Evolutionary conservation across 257 asterid genomes (phyloP), one percentile per base, ranked within the genome.

Genomic region (Misopates orontium): DNA sequence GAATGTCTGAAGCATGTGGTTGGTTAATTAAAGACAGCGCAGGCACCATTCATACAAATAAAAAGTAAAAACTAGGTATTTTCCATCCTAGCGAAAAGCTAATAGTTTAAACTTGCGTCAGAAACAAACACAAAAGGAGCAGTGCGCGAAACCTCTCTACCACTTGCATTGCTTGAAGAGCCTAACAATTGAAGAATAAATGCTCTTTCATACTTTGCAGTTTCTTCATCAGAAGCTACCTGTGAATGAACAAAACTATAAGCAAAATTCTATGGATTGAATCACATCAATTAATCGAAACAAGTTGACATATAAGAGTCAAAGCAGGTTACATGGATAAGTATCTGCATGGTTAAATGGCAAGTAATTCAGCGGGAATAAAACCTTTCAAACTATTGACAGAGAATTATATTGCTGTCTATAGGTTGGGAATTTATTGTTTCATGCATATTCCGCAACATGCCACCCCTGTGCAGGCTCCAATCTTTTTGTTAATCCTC

Each of bases 221-320:
- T 90, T 67, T 63, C 87, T 69, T 87, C 97, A 65, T 87, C 85
- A 51, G 85, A 84, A 60, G 98, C 98, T 36, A 79, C 95, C 98
- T 93, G 89, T 82, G 80, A 65, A 77, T 60, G 58, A 53, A 31
- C 36, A 67, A 64, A 61, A 61, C 69, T 60, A 55, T 68, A 68
- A 72, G 25, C 71, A 71, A 41, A 62, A 60, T 54, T 68, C 57
- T 56, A 59, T 32, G 45, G 70, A 36, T 55, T 19, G 45, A 41
- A 66, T 45, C 15, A 50, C 62, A 70, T 56, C 52, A 31, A 58
- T 40, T 21, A 21, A 70, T 50, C 42, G 32, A 59, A 15, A 45
- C 42, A 60, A 66, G 53, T 60, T 54, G 40, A 42, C 52, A 60
- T 52, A 41, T 19, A 41, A 55, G 47, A 39, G 51, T 56, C 22